Conservation (phyloP, 495 filamentous ascomycete species). For the Penicillium daleae region DNA sequence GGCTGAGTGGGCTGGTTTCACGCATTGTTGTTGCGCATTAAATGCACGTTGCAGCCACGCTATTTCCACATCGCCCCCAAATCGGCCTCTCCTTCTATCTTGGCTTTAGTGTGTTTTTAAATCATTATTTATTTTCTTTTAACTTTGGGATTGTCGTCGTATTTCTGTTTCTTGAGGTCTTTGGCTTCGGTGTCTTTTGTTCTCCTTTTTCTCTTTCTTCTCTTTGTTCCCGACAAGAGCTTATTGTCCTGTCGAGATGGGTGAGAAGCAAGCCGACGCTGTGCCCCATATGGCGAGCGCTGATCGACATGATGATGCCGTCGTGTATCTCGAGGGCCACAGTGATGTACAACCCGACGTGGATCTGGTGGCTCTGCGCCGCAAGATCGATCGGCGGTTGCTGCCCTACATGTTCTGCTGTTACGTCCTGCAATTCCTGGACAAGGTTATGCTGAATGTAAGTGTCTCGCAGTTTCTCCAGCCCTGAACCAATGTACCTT, state of each 20-base stretch:
- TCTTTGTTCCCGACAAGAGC: neutral
- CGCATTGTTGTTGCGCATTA: neutral
- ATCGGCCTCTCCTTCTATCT: neutral
- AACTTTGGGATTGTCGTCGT: neutral
- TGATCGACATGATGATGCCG: conserved; percentile 37
- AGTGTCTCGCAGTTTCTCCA: conserved; percentile 7
- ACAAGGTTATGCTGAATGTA: conserved; percentile 68
- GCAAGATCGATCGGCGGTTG: conserved; percentile 55
- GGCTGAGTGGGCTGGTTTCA: conserved; percentile 3
- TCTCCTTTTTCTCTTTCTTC: neutral
- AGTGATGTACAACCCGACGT: conserved; percentile 12
- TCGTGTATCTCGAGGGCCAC: conserved; percentile 38
- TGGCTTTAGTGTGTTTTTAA: neutral
- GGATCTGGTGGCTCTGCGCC: conserved; percentile 25
- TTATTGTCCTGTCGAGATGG: conserved; percentile 17
- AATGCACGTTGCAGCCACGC: conserved; percentile 2
- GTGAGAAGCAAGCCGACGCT: conserved; percentile 17
- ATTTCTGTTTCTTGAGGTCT: neutral
- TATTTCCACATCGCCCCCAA: conserved; percentile 6
- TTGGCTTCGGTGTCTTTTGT: neutral
- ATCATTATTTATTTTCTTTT: neutral
- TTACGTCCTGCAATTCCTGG: conserved; percentile 68
- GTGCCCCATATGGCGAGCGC: conserved; percentile 5
- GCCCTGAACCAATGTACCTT: neutral
- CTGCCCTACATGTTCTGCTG: conserved; percentile 62